These are phyloP conservation scores for Aspergillus sp. DNA, from an alignment of 2,329 filamentous ascomycete species.

Conservation along the genomic window DNA sequence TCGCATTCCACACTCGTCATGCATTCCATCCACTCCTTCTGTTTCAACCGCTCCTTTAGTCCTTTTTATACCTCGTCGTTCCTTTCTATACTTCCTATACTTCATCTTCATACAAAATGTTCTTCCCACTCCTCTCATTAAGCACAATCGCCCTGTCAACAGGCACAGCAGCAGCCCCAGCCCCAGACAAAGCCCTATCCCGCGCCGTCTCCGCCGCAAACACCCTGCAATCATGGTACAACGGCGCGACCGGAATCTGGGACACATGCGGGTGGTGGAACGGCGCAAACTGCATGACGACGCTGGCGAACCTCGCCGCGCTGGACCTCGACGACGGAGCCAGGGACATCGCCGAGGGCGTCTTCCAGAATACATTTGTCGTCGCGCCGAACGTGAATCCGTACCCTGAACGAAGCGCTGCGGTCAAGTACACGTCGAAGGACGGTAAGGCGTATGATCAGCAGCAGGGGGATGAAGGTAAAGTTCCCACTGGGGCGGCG, in stretches of 20 bases:
- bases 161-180: background rate
- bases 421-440: background rate
- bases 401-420: background rate
- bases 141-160: background rate
- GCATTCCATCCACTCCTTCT: no score
- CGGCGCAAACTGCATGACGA: slow-evolving; percentile 65
- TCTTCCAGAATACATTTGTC: background rate
- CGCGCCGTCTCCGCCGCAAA: background rate
- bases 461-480: background rate
- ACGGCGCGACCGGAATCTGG: slow-evolving; percentile 62
- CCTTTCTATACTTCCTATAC: no score
- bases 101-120: no score
- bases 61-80: no score
- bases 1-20: no score
- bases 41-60: no score
- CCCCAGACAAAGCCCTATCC: background rate
- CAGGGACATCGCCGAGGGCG: background rate
- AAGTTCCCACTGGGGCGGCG: background rate
- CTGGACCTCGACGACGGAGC: slow-evolving; percentile 16
- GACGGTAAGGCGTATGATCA: background rate
- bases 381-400: background rate
- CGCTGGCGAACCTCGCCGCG: slow-evolving; percentile 56
- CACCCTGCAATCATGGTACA: slow-evolving; percentile 63
- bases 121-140: background rate
- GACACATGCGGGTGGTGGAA: slow-evolving; percentile 72